phyloP scores from a whole-genome alignment of 306 rosid genomes.

The Trifolium pratense region DNA sequence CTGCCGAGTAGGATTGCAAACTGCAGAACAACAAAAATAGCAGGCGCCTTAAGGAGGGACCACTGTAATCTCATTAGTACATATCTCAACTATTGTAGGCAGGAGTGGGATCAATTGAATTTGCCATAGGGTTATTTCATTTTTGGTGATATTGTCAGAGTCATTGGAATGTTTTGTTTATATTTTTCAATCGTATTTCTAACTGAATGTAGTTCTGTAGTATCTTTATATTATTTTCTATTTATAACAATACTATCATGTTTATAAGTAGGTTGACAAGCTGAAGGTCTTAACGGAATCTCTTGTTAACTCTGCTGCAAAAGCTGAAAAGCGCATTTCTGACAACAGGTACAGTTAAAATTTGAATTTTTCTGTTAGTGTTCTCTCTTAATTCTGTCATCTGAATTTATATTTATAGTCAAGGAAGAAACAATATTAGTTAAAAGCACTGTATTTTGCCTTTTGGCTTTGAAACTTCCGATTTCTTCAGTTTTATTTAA shows the following conservation, averaged over 20 bases:
- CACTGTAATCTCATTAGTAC: constrained; percentile 15
- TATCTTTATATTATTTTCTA: constrained; percentile 15
- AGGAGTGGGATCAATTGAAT: constrained; percentile 21
- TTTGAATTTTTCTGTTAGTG: constrained; percentile 5
- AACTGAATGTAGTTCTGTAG: neutral
- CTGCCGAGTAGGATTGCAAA: neutral
- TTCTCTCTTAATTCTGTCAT: neutral
- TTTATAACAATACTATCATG: constrained; percentile 20
- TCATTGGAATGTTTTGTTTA: constrained; percentile 13
- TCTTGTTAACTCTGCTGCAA: constrained; percentile 86
- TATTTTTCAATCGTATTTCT: neutral
- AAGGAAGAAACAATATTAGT: neutral
- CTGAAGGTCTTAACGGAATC: constrained; percentile 90
- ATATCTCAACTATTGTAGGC: constrained; percentile 21
- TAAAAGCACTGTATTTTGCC: constrained; percentile 5
- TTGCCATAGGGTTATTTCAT: constrained; percentile 23
- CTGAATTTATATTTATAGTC: constrained; percentile 21
- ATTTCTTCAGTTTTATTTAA: constrained; percentile 21
- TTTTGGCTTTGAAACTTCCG: constrained; percentile 28
- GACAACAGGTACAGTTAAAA: constrained; percentile 71
- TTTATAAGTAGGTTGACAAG: constrained; percentile 81
- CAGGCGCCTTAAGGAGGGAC: neutral
- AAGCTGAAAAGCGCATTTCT: constrained; percentile 92
- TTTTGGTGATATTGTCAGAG: constrained; percentile 34
- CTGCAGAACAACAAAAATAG: constrained; percentile 5